Conservation (phyloP, 345 rosid genomes). For the Gossypium stocksii region DNA sequence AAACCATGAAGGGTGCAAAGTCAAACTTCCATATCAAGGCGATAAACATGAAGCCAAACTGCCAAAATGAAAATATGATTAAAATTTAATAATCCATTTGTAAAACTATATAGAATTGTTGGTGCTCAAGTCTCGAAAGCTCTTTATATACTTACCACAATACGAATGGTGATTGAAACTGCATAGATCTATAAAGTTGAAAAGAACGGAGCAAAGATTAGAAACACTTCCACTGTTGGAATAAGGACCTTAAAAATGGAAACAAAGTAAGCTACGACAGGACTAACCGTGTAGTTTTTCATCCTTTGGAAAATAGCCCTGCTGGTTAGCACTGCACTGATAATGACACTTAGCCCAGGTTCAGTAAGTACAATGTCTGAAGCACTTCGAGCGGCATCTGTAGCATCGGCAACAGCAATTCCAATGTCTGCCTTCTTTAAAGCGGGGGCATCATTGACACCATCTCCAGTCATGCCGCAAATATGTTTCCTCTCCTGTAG, state of each 20-base stretch:
- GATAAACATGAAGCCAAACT: constrained; percentile 89
- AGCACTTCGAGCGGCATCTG: constrained; percentile 91
- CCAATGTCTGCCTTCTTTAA: constrained; percentile 92
- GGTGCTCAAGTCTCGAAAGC: not conserved
- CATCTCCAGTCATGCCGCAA: constrained; percentile 97
- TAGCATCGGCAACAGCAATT: constrained; percentile 89
- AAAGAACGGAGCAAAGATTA: not conserved
- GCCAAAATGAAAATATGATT: constrained; percentile 21
- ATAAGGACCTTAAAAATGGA: not conserved
- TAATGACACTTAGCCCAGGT: constrained; percentile 84
- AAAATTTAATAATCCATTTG: not conserved
- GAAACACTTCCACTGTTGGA: not conserved
- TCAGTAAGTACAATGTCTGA: constrained; percentile 95
- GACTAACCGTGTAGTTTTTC: constrained; percentile 88
- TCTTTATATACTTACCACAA: constrained; percentile 53
- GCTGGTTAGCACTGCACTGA: constrained; percentile 91
- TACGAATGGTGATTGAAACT: constrained; percentile 88
- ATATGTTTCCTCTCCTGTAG: constrained; percentile 86
- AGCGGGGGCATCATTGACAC: constrained; percentile 87
- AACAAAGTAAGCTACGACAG: not conserved
- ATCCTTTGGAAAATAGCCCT: constrained; percentile 93
- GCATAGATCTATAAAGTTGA: constrained; percentile 67
- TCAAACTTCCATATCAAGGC: constrained; percentile 87
- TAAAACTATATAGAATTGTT: not conserved
- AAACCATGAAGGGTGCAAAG: constrained; percentile 84